Evolutionary conservation across 306 rosid genomes (phyloP).

Genomic region (Trichosanthes cucumerina): DNA sequence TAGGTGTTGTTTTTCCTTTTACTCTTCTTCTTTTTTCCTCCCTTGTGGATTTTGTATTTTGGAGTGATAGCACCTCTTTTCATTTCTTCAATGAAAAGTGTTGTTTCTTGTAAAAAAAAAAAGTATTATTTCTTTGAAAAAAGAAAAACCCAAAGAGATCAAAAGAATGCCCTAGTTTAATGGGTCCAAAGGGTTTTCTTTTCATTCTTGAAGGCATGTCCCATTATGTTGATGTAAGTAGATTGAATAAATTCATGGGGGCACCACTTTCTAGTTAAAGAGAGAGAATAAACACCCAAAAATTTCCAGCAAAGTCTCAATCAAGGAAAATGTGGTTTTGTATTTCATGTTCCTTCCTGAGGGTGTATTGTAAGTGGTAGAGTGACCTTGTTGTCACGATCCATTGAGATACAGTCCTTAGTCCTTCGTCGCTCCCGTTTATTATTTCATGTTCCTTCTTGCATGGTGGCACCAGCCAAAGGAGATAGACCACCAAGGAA

Average conservation of each 20-base stretch:
- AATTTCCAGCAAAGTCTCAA: neutral
- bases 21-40: no score
- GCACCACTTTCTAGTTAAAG: neutral
- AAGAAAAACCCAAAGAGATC: no score
- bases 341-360: neutral
- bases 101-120: no score
- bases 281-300: neutral
- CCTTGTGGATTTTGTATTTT: no score
- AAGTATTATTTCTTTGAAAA: no score
- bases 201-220: neutral
- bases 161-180: neutral
- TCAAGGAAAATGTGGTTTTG: neutral
- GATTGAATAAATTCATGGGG: neutral
- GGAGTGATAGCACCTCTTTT: no score
- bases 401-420: neutral
- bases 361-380: neutral
- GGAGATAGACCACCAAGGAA: neutral
- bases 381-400: neutral
- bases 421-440: neutral
- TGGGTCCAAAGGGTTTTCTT: neutral
- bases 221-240: neutral
- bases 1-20: no score
- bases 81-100: no score
- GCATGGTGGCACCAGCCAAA: neutral
- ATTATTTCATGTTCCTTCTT: neutral